Percentiles rank a stretch among this genome's conserved stretches.
Conservation (phyloP, 179 eudicot genomes). For the Nepenthes alata region DNA sequence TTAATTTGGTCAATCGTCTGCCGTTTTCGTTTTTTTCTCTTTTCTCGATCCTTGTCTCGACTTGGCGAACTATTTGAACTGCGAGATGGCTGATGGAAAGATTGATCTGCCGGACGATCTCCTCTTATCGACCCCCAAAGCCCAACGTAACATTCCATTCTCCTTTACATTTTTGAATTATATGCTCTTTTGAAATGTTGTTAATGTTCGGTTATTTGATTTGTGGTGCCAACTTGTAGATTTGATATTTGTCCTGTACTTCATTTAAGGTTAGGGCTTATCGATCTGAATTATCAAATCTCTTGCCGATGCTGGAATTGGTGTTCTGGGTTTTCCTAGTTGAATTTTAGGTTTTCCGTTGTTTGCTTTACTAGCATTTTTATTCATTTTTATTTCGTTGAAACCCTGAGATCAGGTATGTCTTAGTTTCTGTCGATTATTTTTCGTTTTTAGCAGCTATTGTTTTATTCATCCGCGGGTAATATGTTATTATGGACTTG, state of each 20-base stretch:
- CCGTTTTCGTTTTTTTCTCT: conserved; percentile 5
- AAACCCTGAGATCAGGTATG: not conserved
- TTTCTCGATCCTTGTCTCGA: not conserved
- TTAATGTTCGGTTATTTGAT: not conserved
- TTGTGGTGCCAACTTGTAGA: not conserved
- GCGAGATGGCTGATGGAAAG: conserved; percentile 43
- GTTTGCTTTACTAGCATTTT: not conserved
- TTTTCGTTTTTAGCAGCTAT: no score
- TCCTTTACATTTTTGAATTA: not conserved
- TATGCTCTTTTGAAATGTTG: not conserved
- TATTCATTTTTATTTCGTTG: not conserved
- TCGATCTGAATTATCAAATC: conserved; percentile 17
- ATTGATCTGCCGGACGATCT: conserved; percentile 66
- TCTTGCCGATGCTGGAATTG: not conserved
- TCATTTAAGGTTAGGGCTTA: conserved; percentile 18
- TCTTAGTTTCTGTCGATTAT: not conserved
- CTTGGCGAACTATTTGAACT: conserved; percentile 1
- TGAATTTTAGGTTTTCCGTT: not conserved
- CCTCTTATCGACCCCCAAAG: conserved; percentile 44
- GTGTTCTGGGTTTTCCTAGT: not conserved
- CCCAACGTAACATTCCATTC: conserved; percentile 9
- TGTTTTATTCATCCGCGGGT: no score
- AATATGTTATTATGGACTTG: not conserved
- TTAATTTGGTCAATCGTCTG: not conserved
- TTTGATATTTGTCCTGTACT: conserved; percentile 4